Base-by-base conservation (phyloP, 495 filamentous ascomycete genomes). In the Penicillium fimorum region DNA sequence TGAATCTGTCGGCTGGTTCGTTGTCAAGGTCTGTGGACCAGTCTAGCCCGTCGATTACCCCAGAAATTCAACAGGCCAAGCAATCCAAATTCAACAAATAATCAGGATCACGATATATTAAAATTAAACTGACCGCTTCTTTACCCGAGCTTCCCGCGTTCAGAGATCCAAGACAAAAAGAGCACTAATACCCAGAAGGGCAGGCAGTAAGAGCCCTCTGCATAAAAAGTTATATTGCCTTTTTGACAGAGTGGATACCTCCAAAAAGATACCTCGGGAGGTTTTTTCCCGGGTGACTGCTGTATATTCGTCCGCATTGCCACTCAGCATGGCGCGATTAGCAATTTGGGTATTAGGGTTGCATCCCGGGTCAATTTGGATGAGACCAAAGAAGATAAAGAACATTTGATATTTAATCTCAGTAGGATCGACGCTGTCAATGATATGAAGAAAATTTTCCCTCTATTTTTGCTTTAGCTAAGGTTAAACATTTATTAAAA, bases 281-380 rank as follows among this genome's bases (percentile, higher is more conserved):
- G 15, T 38, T 8, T 38, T 8, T 38, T n/a, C 2, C 7, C 35
- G 35, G 35, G 35, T 7, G 57, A 55, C 48, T 56, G 7, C 22
- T 50, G 18, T 44, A 42, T 40, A 48, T 35, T 49, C 41, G 37
- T 20, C 51, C 51, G 60, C 60, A 47, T 53, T 33, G 45, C 56
- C 59, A 52, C 50, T 59, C 25, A 55, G 45, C n/a, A 22, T 27
- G 37, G 55, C 56, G 59, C 56, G 54, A 62, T 59, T 51, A 47
- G 44, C 47, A 47, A 49, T 20, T 18, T 25, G 29, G 13, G 27
- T 27, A n/a, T n/a, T n/a, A n/a, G 18, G 46, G 35, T 53, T 44
- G 43, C 27, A 25, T 51, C 32, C 40, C 22, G 22, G n/a, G n/a
- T n/a, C 25, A 27, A 27, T 27, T 27, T 27, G 4, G 25, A 27